Evolutionary conservation across 495 filamentous ascomycete species (phyloP).

Genomic region (Astrocystis sublimbata): DNA sequence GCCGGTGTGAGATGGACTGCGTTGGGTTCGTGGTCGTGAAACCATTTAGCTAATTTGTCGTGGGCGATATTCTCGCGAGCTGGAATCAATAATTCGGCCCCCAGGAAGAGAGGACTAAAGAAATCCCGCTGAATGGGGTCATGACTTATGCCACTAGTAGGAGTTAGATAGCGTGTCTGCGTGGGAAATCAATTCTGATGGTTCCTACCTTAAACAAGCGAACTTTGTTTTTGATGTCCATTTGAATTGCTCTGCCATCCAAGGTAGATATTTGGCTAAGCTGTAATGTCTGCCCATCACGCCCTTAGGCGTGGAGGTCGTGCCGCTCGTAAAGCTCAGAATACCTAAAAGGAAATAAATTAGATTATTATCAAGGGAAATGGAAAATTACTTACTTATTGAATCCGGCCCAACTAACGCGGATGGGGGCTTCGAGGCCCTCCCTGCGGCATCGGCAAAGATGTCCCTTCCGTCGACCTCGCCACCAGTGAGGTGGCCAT

Average conservation of each 20-base stretch:
- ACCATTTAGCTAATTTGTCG: conserved; percentile 90
- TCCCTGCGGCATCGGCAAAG: conserved; percentile 53
- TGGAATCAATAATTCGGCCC: conserved; percentile 79
- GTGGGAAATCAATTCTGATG: neutral
- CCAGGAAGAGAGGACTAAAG: conserved; percentile 89
- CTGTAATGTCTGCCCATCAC: conserved; percentile 88
- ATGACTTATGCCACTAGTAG: conserved; percentile 67
- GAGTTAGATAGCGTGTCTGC: neutral
- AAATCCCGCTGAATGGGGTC: conserved; percentile 68
- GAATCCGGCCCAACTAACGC: conserved; percentile 90
- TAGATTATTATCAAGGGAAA: too few species aligned
- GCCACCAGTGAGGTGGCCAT: conserved; percentile 75
- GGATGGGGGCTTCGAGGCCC: conserved; percentile 61
- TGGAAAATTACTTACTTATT: too few species aligned
- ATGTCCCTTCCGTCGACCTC: conserved; percentile 64
- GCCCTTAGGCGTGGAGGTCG: conserved; percentile 32
- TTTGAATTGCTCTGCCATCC: conserved; percentile 85
- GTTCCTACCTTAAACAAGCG: conserved; percentile 64
- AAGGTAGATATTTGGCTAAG: conserved; percentile 82
- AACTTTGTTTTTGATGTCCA: conserved; percentile 76
- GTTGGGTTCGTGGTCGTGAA: conserved; percentile 73
- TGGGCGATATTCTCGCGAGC: conserved; percentile 83
- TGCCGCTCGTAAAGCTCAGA: conserved; percentile 65
- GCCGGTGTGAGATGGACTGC: conserved; percentile 88
- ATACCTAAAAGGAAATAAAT: too few species aligned